phyloP scores from a whole-genome alignment of 148 eudicot species.

The Amaranthus cruentus region DNA sequence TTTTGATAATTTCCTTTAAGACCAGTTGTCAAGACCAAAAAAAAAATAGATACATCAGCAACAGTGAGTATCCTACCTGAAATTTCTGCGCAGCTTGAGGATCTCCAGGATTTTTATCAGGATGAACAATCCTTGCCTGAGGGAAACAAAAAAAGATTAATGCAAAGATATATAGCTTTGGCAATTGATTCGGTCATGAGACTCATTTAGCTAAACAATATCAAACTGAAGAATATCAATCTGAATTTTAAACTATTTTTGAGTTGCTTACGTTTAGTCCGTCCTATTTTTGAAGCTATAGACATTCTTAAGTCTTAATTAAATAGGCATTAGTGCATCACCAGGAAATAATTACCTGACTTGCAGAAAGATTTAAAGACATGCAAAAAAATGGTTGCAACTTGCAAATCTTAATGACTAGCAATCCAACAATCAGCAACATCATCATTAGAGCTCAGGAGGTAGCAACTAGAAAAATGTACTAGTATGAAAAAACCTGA shows the following conservation, averaged over 20 bases:
- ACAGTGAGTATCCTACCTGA: slow-evolving; percentile 41
- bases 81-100: slow-evolving; percentile 85
- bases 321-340: not conserved
- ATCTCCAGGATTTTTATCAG: slow-evolving; percentile 91
- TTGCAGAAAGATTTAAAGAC: too few relatives aligned
- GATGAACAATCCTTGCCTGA: slow-evolving; percentile 90
- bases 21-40: not conserved
- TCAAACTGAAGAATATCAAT: not conserved
- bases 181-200: not conserved
- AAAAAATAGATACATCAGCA: slow-evolving; percentile 10
- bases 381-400: too few relatives aligned
- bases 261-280: not conserved
- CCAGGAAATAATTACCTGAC: not conserved
- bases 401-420: not conserved
- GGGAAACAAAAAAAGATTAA: not conserved
- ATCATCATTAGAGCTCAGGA: not conserved
- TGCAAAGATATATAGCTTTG: not conserved
- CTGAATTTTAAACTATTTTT: not conserved
- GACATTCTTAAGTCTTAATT: not conserved
- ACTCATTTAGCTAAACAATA: not conserved
- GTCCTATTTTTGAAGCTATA: not conserved
- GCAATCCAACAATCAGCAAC: not conserved
- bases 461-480: not conserved
- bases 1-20: not conserved
- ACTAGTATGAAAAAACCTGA: not conserved